phyloP scores from a whole-genome alignment of 441 rosid genomes.

The Croton laevigatus region DNA sequence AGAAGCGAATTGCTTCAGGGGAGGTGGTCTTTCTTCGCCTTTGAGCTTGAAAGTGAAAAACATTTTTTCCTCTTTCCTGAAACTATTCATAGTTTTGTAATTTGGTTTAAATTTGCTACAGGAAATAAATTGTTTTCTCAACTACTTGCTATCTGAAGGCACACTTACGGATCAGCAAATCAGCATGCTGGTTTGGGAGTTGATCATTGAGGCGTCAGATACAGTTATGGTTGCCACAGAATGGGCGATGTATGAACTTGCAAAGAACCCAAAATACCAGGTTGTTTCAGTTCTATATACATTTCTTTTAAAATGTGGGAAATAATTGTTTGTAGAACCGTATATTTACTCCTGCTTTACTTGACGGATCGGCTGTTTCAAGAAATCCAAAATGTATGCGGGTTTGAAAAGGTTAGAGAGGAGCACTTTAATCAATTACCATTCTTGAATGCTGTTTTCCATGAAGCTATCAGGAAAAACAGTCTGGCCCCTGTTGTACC shows the following conservation, averaged over 20 bases:
- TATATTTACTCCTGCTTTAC: background rate
- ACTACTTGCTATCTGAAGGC: conserved; percentile 56
- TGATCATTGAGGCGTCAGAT: conserved; percentile 64
- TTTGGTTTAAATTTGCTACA: conserved; percentile 23
- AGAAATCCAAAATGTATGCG: conserved; percentile 48
- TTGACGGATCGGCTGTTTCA: conserved; percentile 44
- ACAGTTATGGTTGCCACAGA: conserved; percentile 73
- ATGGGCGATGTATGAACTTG: conserved; percentile 86
- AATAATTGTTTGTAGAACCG: background rate
- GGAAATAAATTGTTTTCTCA: conserved; percentile 51
- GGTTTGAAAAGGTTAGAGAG: conserved; percentile 52
- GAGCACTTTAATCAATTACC: conserved; percentile 53
- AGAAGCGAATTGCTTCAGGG: conserved; percentile 47
- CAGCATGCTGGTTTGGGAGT: conserved; percentile 69
- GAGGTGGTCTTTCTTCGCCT: conserved; percentile 30
- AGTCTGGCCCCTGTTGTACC: conserved; percentile 74
- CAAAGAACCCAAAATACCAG: conserved; percentile 53
- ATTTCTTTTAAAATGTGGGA: background rate
- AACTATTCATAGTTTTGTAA: background rate
- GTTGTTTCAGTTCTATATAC: conserved; percentile 24
- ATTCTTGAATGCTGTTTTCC: conserved; percentile 59
- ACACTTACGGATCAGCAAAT: conserved; percentile 58
- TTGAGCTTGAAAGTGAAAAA: too few species aligned
- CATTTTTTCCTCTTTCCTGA: background rate
- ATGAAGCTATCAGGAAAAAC: conserved; percentile 75